A percentile compares a stretch with the other conserved stretches of the same genome.
Evolutionary conservation across 106 monocot genomes (phyloP).

Genomic region (Dendrobium huoshanense): DNA sequence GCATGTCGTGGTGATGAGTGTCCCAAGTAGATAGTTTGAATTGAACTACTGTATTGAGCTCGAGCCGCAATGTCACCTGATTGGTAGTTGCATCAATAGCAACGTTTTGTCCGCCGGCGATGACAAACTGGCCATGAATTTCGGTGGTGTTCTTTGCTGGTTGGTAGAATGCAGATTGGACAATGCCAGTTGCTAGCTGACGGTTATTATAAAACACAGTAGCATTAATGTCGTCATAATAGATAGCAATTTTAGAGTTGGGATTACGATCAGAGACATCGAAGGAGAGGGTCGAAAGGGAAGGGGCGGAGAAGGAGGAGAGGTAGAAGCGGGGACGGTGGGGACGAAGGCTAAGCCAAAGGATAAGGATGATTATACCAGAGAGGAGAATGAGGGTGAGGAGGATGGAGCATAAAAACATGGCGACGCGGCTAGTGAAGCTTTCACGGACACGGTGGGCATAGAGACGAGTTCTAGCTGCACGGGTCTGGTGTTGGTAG

Average conservation of each 20-base stretch:
- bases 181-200: conserved; percentile 25
- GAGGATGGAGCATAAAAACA: conserved; percentile 48
- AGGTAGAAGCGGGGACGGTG: conserved; percentile 73
- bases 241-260: conserved; percentile 67
- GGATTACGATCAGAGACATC: conserved; percentile 53
- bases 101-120: not conserved
- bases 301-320: conserved; percentile 30
- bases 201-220: conserved; percentile 41
- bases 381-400: conserved; percentile 52
- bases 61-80: conserved; percentile 21
- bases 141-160: conserved; percentile 60
- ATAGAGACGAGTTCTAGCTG: conserved; percentile 20
- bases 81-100: conserved; percentile 7
- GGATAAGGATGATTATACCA: conserved; percentile 58
- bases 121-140: conserved; percentile 25
- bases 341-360: conserved; percentile 79
- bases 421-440: conserved; percentile 35
- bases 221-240: conserved; percentile 44
- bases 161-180: conserved; percentile 46
- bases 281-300: conserved; percentile 39
- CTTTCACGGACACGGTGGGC: conserved; percentile 30
- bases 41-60: conserved; percentile 34
- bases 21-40: conserved; percentile 50
- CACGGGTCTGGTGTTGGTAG: not conserved
- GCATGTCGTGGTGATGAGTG: conserved; percentile 38